phyloP scores from a whole-genome alignment of 1,139 yeast species.

The Tardiomyces blankii region DNA sequence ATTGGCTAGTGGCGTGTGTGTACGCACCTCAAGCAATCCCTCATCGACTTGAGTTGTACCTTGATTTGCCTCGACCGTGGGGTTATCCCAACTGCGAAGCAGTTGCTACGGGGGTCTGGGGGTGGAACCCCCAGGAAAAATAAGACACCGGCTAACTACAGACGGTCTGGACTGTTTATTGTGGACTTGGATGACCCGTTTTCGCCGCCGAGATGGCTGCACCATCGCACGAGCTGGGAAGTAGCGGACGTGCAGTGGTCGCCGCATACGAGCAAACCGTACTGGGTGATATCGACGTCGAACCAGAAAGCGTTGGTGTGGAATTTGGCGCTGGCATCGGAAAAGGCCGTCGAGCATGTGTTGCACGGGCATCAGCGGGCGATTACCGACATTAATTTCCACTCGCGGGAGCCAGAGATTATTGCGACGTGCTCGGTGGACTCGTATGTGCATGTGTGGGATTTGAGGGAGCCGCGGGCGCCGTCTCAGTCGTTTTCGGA shows the following conservation, averaged over 20 bases:
- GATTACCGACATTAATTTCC: constrained; percentile 90
- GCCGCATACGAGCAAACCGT: constrained; percentile 71
- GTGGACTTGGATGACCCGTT: constrained; percentile 95
- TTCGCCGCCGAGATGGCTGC: constrained; percentile 88
- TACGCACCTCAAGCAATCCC: no score
- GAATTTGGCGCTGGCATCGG: constrained; percentile 73
- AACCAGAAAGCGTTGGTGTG: constrained; percentile 92
- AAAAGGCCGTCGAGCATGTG: constrained; percentile 73
- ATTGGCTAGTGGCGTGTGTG: no score
- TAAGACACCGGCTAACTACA: constrained; percentile 9
- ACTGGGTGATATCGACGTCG: constrained; percentile 89
- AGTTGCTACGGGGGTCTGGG: no score
- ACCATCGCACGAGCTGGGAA: constrained; percentile 92
- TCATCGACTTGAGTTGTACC: no score
- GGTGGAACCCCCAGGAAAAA: no score
- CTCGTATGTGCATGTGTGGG: constrained; percentile 83
- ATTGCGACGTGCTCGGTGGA: constrained; percentile 91
- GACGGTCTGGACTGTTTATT: constrained; percentile 71
- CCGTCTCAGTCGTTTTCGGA: constrained; percentile 79
- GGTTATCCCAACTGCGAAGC: no score
- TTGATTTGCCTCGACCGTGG: no score
- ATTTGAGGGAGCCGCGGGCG: constrained; percentile 60
- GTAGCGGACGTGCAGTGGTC: constrained; percentile 99
- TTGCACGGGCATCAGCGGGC: constrained; percentile 88
- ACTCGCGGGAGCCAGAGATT: constrained; percentile 77